Percentiles rank a stretch among this genome's conserved stretches.
phyloP scores from a whole-genome alignment of 1,139 yeast species.

The Candida sojae region DNA sequence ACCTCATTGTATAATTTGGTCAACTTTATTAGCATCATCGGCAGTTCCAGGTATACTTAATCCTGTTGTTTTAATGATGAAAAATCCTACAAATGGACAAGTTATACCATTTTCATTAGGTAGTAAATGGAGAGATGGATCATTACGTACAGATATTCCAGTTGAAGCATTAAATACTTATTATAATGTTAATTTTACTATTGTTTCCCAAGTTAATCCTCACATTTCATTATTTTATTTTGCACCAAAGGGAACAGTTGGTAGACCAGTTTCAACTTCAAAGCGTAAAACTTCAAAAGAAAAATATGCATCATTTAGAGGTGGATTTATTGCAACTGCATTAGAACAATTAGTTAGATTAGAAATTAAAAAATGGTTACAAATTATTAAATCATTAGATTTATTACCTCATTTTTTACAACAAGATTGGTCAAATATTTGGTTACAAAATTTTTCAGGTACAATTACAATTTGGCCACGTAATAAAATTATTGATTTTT shows the following conservation, averaged over 20 bases:
- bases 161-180: conserved; percentile 69
- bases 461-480: conserved; percentile 79
- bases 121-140: conserved; percentile 75
- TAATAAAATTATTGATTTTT: conserved; percentile 58
- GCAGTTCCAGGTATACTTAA: conserved; percentile 86
- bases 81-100: conserved; percentile 41
- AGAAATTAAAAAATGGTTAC: conserved; percentile 76
- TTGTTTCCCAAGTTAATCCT: conserved; percentile 83
- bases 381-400: conserved; percentile 64
- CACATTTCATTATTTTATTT: conserved; percentile 76
- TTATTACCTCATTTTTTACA: conserved; percentile 68
- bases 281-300: conserved; percentile 47
- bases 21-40: conserved; percentile 71
- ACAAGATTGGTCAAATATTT: conserved; percentile 80
- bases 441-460: conserved; percentile 75
- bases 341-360: conserved; percentile 68
- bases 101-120: conserved; percentile 74
- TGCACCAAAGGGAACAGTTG: conserved; percentile 81
- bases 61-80: conserved; percentile 81
- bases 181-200: conserved; percentile 73
- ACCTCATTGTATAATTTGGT: conserved; percentile 84
- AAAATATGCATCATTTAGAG: conserved; percentile 55
- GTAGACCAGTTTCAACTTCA: conserved; percentile 65
- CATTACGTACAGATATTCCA: conserved; percentile 72
- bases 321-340: conserved; percentile 77